Evolutionary conservation across 371 early-diverging fungal species (phyloP), one percentile per base, ranked within the genome.

Genomic region (Blyttiomyces sp.): DNA sequence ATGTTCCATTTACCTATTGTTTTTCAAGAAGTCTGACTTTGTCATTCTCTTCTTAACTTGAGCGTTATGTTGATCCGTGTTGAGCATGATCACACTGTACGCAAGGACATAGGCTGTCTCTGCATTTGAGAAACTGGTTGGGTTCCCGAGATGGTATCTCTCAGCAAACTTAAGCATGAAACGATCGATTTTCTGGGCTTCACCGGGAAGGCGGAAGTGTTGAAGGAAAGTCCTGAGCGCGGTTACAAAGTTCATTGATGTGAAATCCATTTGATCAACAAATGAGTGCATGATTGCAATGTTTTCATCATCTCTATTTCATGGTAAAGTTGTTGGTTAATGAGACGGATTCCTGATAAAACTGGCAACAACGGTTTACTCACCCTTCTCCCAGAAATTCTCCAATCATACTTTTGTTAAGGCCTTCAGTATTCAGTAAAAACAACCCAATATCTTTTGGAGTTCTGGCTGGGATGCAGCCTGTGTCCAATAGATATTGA

Each of bases 141-240:
- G 88, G 66, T 95, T 95, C 44, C 85, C 84, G 57, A 86, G 85
- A 7, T 89, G 73, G 67, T 89, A 99, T 28, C 92, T 82, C 69
- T 94, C 92, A 33, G 95, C 96, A 82, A 97, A 99, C 70, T 94
- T 95, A 5, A 90, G 81, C 90, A 99, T 94, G 59, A 96, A 93
- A 24, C 99, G 83, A 72, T 99, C 97, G 69, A 98, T 98, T 74
- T 95, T 93, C 74, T 96, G 97, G n/a, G 92, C 85, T 74, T 99
- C 99, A 32, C 98, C 98, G 2, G 96, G 96, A 30, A 99, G 80
- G 36, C 97, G 79, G 83, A 99, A 99, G n/a, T 83, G 68, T 71
- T 94, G 90, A 31, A 99, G 75, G 64, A 94, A 95, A n/a, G 68
- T 66, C 13, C 98, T 80, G 7, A 99, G 68, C 9, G 97, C 95